Percentiles rank a stretch among this genome's conserved stretches.
phyloP scores from a whole-genome alignment of 1,139 yeast genomes.

The Candida glucosophila region DNA sequence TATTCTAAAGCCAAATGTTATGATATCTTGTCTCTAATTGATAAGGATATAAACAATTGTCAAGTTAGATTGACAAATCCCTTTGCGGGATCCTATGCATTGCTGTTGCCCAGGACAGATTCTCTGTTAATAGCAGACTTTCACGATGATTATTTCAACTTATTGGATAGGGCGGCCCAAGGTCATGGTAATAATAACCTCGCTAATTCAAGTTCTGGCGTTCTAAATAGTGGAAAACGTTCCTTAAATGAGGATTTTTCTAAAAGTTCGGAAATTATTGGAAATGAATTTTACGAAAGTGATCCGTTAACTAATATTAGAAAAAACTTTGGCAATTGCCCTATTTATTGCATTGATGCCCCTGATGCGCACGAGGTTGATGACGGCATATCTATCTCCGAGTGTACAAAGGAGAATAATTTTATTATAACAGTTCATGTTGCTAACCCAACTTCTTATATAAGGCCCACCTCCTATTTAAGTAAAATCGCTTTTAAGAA shows the following conservation, averaged over 20 bases:
- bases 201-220: not conserved
- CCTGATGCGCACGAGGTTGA: constrained; percentile 83
- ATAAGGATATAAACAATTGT: constrained; percentile 4
- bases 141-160: constrained; percentile 35
- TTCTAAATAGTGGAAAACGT: not conserved
- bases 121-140: constrained; percentile 29
- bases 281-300: constrained; percentile 17
- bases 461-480: constrained; percentile 39
- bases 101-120: constrained; percentile 31
- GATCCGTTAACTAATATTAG: constrained; percentile 31
- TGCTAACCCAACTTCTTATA: constrained; percentile 78
- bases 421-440: constrained; percentile 60
- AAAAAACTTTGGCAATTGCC: constrained; percentile 28
- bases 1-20: constrained; percentile 42
- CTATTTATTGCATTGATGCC: constrained; percentile 81
- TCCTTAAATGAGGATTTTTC: not conserved
- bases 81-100: constrained; percentile 32
- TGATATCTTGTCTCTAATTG: constrained; percentile 24
- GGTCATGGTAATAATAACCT: not conserved
- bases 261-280: not conserved
- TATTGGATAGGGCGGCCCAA: constrained; percentile 12
- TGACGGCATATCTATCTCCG: constrained; percentile 72
- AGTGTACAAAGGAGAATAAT: constrained; percentile 12
- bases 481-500: constrained; percentile 52
- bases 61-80: constrained; percentile 34